Evolutionary conservation across 305 asterid genomes (phyloP), one percentile per base, ranked within the genome.

Genomic region (Fraxinus velutina): DNA sequence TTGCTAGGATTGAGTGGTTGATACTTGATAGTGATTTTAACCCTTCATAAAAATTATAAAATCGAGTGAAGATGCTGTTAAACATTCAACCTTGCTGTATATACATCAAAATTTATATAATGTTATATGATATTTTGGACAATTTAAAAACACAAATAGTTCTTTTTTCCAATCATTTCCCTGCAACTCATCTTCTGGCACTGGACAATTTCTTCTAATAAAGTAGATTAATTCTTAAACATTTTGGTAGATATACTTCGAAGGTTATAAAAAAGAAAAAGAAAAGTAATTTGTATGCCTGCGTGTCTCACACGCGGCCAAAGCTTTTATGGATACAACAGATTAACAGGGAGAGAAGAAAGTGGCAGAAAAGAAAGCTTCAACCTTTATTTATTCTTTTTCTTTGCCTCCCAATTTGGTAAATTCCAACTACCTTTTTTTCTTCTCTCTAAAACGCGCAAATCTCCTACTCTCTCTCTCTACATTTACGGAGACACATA

Each of bases 391-490:
- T 29, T 34, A 64, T 5, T 9, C 12, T 19, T 21, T 0, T 5
- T 19, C 70, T 60, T 60, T 66, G 6, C 73, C 73, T 80, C 77
- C 33, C 37, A 75, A 79, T 81, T 85, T 76, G 85, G 84, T 62
- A 52, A 77, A 52, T 62, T 80, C 73, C 85, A 86, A 80, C 91
- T 39, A 82, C 85, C 82, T 47, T 7, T 32, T 42, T 71, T 70
- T 19, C 5, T 60, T 83, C 86, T 81, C 86, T 71, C 81, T 37
- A 74, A 80, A 81, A 79, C 88, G 85, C 88, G 90, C 83, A 78
- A 80, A 12, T 83, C 73, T 84, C 90, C 86, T 10, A 15, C 78
- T 87, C 76, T 84, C 83, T 86, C 86, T 88, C 85, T 83, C 84
- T 85, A 82, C 82, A 74, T 83, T 80, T 80, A 34, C 79, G 88